Evolutionary conservation across 192 early-diverging fungal genomes (phyloP), one percentile per base, ranked within the genome.

Genomic region (Rhizophagus sp.): DNA sequence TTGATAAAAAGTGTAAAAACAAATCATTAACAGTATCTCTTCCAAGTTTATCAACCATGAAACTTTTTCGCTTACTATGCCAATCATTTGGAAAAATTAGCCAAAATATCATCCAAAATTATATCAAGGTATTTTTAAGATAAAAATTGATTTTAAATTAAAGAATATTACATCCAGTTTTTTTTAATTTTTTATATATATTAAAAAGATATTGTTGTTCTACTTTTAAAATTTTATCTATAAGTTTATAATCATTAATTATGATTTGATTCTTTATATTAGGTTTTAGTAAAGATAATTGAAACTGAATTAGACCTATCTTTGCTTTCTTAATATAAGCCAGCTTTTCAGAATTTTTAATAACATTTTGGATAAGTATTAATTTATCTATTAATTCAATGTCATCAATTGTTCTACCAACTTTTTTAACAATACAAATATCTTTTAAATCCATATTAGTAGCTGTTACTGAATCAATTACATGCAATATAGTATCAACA

Each of bases 181-280:
- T 98, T 84, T 99, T 99, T 83, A 99, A 97, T 89, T 97, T 97
- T 86, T 99, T 99, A 90, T 95, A 95, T 79, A 99, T 94, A 84
- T 97, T 98, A 24, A 99, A 89, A 79, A 99, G 86, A 79, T 99
- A 99, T 80, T 95, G 93, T 63, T 97, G 93, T 86, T 99, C 98
- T 85, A 98, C 98, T 87, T 99, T 99, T 75, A 99, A 87, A 83
- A 99, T 98, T 85, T 97, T 97, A 86, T 99, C 98, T 97, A 99
- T 99, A 82, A 98, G 97, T 64, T 97, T 94, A 88, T 99, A 99
- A 83, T 99, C 98, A 85, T 98, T 99, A 44, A 99, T 96, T 36
- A 99, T 92, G 74, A 99, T 95, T 84, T 98, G 97, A 89, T 99
- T 99, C 84, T 99, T 97, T 86, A 94, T 92, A 83, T 98, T 96